Conservation (phyloP, 2,329 filamentous ascomycete genomes). For the Sphaerulina vaccinii region DNA sequence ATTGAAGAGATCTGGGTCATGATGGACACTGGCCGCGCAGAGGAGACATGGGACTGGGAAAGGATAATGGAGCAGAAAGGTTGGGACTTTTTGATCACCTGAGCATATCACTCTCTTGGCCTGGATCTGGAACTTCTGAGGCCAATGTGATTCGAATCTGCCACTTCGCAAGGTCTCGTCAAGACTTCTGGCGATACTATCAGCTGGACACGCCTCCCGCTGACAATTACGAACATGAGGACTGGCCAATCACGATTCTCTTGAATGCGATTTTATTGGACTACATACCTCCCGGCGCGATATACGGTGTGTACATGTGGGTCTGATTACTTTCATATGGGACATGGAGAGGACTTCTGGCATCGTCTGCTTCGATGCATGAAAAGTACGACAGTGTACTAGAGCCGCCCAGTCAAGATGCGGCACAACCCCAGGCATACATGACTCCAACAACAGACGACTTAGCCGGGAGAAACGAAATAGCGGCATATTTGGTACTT, state of each 20-base stretch:
- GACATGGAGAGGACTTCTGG: constrained; percentile 3
- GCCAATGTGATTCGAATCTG: neutral
- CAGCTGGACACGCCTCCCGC: too few relatives aligned
- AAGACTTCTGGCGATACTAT: too few relatives aligned
- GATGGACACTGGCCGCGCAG: constrained; percentile 56
- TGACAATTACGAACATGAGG: too few relatives aligned
- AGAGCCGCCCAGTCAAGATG: too few relatives aligned
- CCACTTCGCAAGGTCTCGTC: neutral
- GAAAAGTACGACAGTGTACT: constrained; percentile 12
- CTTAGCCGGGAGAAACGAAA: too few relatives aligned
- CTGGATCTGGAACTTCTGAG: neutral
- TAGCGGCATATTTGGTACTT: too few relatives aligned
- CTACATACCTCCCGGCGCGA: too few relatives aligned
- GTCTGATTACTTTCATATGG: neutral
- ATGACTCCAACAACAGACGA: too few relatives aligned
- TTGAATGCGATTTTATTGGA: neutral
- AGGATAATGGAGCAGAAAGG: constrained; percentile 57
- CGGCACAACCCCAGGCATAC: too few relatives aligned
- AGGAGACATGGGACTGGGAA: constrained; percentile 64
- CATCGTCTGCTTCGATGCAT: constrained; percentile 7
- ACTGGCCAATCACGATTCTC: too few relatives aligned
- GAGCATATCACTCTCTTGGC: neutral
- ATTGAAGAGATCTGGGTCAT: constrained; percentile 59
- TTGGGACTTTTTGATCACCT: constrained; percentile 63
- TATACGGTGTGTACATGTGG: neutral